phyloP scores from a whole-genome alignment of 2,329 filamentous ascomycete genomes.

The Fusarium mangiferae region DNA sequence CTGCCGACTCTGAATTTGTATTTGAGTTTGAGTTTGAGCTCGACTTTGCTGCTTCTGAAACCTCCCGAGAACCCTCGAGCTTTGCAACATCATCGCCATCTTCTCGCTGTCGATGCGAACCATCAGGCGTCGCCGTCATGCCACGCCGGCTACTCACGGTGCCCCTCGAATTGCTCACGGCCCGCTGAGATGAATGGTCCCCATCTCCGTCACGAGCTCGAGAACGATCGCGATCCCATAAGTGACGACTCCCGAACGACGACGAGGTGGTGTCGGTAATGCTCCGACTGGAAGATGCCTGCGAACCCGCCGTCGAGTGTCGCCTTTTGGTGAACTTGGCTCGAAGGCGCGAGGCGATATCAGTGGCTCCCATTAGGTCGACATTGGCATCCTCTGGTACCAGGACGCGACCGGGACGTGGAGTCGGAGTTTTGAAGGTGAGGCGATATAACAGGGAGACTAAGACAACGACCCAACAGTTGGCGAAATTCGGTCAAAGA shows the following conservation, averaged over 20 bases:
- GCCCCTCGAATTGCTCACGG: slow-evolving; percentile 37
- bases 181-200: slow-evolving; percentile 29
- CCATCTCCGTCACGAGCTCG: slow-evolving; percentile 31
- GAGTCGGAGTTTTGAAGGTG: slow-evolving; percentile 14
- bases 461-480: slow-evolving; percentile 22
- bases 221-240: slow-evolving; percentile 41
- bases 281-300: slow-evolving; percentile 49
- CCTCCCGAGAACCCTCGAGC: slow-evolving; percentile 4
- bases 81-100: slow-evolving; percentile 22
- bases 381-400: slow-evolving; percentile 30
- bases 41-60: slow-evolving; percentile 25
- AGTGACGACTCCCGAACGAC: slow-evolving; percentile 39
- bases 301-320: slow-evolving; percentile 53
- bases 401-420: slow-evolving; percentile 17
- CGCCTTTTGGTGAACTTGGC: slow-evolving; percentile 57
- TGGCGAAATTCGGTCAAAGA: background rate
- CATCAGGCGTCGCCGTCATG: slow-evolving; percentile 29
- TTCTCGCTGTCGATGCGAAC: slow-evolving; percentile 21
- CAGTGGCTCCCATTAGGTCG: slow-evolving; percentile 53
- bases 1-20: background rate
- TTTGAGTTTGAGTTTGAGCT: slow-evolving; percentile 22
- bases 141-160: slow-evolving; percentile 35
- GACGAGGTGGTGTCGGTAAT: slow-evolving; percentile 27
- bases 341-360: slow-evolving; percentile 59
- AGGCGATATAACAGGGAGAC: slow-evolving; percentile 11